Evolutionary conservation across 352 stramenopile species (phyloP), one percentile per base, ranked within the genome.

Genomic region (Phytopythium litorale): DNA sequence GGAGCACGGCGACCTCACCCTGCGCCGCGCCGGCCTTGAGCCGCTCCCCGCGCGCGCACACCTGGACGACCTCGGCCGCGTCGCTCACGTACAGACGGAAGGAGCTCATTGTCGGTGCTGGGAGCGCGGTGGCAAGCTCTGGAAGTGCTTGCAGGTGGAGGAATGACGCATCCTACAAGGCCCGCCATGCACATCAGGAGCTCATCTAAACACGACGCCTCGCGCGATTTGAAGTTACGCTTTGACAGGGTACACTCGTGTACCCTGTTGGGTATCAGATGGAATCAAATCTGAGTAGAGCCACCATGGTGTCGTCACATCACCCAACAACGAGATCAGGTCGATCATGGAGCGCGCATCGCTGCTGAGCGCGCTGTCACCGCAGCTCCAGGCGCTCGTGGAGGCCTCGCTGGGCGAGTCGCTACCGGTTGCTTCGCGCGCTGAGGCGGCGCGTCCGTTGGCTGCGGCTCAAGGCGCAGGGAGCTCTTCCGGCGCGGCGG

Each of bases 1-100:
- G 67, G 40, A 92, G 73, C 63, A 92, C 63, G 0, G 79, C 78
- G 59, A 92, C 49, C 35, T 89, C 75, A 33, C 80, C 75, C 66
- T 92, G 84, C 23, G 78, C 78, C 12, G 64, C 63, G 60, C 84
- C 84, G 53, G 71, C 62, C 71, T 92, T 92, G 70, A 87, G 84
- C 16, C 56, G 70, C 59, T 92, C 84, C 43, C 72, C 69, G 50
- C 86, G 58, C 37, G 60, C 71, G 64, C 81, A 91, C 49, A 92
- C 81, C 72, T 92, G 84, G 28, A 92, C 84, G 56, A 92, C 77
- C 68, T 92, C 71, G 52, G 66, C 59, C 45, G 81, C 81, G 70
- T 88, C 87, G 38, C 46, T 60, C 58, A 92, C 81, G 60, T 76
- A 79, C 25, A 92, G 73, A 54, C 77, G 83, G 72, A 88, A 92